Conservation (phyloP, 352 stramenopile genomes). For the Globisporangium apiculatum region DNA sequence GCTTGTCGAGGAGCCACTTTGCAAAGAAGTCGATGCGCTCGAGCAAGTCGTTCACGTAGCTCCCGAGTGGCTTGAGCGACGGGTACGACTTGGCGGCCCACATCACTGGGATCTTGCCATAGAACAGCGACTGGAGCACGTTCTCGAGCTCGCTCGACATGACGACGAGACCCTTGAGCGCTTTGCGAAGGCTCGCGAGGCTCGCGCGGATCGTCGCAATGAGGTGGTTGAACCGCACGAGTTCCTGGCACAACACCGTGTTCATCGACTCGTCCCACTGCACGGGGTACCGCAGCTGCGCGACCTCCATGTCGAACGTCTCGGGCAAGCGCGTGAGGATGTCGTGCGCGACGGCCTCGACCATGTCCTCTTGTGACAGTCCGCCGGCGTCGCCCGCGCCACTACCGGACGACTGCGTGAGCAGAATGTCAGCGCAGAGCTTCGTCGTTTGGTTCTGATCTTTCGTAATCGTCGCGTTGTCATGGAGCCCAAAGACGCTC, state of each 20-base stretch:
- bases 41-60: constrained; percentile 89
- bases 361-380: constrained; percentile 87
- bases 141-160: constrained; percentile 93
- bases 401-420: constrained; percentile 76
- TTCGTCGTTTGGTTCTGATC: constrained; percentile 93
- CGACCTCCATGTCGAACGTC: constrained; percentile 92
- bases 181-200: constrained; percentile 84
- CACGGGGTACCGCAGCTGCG: constrained; percentile 88
- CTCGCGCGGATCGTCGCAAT: constrained; percentile 80
- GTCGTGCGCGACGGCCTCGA: constrained; percentile 80
- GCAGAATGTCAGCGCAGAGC: constrained; percentile 90
- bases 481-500: constrained; percentile 91
- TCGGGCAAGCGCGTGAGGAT: constrained; percentile 81
- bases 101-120: constrained; percentile 87
- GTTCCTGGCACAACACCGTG: constrained; percentile 91
- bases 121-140: constrained; percentile 88
- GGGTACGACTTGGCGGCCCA: constrained; percentile 91
- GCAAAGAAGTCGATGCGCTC: constrained; percentile 88
- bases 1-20: constrained; percentile 85
- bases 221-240: constrained; percentile 93
- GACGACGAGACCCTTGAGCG: constrained; percentile 90
- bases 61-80: constrained; percentile 88
- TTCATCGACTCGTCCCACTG: constrained; percentile 93
- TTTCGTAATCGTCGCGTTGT: constrained; percentile 93
- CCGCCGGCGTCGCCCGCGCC: constrained; percentile 49